Evolutionary conservation across 495 filamentous ascomycete species (phyloP).

Genomic region (Podospora bellae-mahoneyi): DNA sequence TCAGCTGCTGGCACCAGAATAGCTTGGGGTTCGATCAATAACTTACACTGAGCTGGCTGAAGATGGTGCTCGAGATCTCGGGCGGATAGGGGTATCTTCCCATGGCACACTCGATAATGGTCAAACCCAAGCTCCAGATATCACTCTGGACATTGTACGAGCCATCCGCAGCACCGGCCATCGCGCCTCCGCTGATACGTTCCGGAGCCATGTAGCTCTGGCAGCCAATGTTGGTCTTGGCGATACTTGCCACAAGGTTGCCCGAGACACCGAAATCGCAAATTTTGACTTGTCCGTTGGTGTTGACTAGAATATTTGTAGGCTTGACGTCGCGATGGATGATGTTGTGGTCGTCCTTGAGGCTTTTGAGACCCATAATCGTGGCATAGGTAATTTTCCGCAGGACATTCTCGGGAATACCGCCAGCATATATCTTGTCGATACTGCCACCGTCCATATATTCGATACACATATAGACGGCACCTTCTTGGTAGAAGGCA

Average conservation of each 20-base stretch:
- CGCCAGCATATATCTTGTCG: conserved; percentile 93
- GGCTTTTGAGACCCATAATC: conserved; percentile 80
- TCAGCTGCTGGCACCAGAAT: conserved; percentile 14
- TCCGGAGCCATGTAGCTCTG: conserved; percentile 99
- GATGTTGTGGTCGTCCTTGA: conserved; percentile 99
- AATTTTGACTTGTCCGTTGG: conserved; percentile 88
- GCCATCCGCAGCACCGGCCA: conserved; percentile 66
- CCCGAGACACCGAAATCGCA: conserved; percentile 98
- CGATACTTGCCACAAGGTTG: conserved; percentile 94
- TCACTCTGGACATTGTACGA: conserved; percentile 98
- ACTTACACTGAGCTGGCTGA: conserved; percentile 94
- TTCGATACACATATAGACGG: conserved; percentile 99
- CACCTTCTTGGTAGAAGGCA: conserved; percentile 98
- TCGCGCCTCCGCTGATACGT: conserved; percentile 80
- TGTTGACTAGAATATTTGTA: conserved; percentile 94
- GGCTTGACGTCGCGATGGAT: conserved; percentile 99
- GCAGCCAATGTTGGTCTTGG: conserved; percentile 98
- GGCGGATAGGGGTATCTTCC: conserved; percentile 96
- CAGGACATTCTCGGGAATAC: conserved; percentile 83
- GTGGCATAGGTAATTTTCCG: conserved; percentile 91
- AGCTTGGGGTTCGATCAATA: background rate
- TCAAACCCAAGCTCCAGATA: conserved; percentile 93
- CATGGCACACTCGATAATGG: conserved; percentile 94
- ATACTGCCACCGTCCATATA: conserved; percentile 99
- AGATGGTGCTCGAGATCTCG: conserved; percentile 97